Evolutionary conservation across 1,139 yeast genomes (phyloP).

Genomic region (Debaryomycetaceae sp.): DNA sequence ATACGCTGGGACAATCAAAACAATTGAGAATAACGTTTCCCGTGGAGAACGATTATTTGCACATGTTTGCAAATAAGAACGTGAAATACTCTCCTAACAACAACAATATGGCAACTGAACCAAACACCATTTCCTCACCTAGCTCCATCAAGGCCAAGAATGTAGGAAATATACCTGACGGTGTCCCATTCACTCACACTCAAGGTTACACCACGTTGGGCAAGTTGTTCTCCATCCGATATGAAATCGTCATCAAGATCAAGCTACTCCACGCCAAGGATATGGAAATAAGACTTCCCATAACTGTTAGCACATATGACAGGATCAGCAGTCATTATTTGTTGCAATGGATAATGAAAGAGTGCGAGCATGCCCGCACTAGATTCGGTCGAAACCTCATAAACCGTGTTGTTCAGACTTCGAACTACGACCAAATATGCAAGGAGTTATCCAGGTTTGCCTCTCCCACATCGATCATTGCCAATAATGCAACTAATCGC

Average conservation of each 20-base stretch:
- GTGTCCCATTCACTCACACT: conserved; percentile 42
- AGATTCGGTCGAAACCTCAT: conserved; percentile 34
- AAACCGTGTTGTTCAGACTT: conserved; percentile 16
- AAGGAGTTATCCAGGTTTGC: conserved; percentile 18
- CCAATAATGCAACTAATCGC: neutral
- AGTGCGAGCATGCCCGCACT: conserved; percentile 43
- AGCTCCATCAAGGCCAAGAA: conserved; percentile 5
- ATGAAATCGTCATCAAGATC: conserved; percentile 47
- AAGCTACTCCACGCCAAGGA: conserved; percentile 50
- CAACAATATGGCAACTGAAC: neutral
- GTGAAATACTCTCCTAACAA: neutral
- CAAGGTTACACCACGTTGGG: conserved; percentile 52
- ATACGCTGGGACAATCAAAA: conserved; percentile 29
- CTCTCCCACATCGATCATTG: conserved; percentile 4
- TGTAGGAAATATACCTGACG: conserved; percentile 29
- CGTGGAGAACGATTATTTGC: conserved; percentile 33
- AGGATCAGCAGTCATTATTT: conserved; percentile 40
- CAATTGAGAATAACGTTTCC: conserved; percentile 33
- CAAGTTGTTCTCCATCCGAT: conserved; percentile 48
- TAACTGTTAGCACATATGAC: conserved; percentile 55
- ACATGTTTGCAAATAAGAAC: conserved; percentile 16
- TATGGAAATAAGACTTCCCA: conserved; percentile 47
- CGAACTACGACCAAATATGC: conserved; percentile 23
- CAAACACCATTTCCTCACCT: neutral
- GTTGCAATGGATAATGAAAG: conserved; percentile 50